Conservation (phyloP, 73 alveolate species). For the Urostyla sp. region DNA sequence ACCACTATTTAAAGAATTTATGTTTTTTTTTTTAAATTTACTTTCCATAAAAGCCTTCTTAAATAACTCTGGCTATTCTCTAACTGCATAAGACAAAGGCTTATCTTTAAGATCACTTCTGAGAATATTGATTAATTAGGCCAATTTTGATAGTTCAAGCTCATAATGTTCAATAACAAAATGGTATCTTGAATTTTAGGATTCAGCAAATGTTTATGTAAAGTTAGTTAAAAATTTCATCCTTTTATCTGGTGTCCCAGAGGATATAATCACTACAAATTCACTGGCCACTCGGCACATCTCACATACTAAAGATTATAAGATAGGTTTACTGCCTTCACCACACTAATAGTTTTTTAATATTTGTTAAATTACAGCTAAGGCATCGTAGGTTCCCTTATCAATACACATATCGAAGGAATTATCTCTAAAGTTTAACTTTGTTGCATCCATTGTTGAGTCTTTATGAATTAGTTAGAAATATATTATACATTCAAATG, state of each 20-base stretch:
- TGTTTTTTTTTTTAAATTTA: neutral
- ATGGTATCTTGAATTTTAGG: no score
- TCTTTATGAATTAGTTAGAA: neutral
- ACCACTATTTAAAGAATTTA: neutral
- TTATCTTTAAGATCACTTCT: conserved; percentile 57
- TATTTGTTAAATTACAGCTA: conserved; percentile 47
- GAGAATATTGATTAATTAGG: conserved; percentile 56
- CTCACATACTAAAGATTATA: conserved; percentile 25
- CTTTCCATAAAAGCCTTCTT: conserved; percentile 48
- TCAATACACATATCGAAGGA: conserved; percentile 66
- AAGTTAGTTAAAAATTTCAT: neutral
- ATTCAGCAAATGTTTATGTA: no score
- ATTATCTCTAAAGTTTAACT: conserved; percentile 43
- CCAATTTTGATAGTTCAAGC: conserved; percentile 29
- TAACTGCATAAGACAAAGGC: conserved; percentile 58
- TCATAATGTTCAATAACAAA: conserved; percentile 24
- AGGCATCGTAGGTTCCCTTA: conserved; percentile 78
- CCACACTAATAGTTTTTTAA: neutral
- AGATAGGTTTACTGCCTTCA: conserved; percentile 21
- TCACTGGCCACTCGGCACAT: conserved; percentile 55
- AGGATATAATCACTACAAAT: conserved; percentile 27
- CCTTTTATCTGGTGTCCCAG: conserved; percentile 59
- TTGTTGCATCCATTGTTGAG: conserved; percentile 63
- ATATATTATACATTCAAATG: conserved; percentile 15
- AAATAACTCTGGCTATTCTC: conserved; percentile 36